Base-by-base conservation (phyloP, 805 yeast species). In the Hanseniaspora guilliermondii region DNA sequence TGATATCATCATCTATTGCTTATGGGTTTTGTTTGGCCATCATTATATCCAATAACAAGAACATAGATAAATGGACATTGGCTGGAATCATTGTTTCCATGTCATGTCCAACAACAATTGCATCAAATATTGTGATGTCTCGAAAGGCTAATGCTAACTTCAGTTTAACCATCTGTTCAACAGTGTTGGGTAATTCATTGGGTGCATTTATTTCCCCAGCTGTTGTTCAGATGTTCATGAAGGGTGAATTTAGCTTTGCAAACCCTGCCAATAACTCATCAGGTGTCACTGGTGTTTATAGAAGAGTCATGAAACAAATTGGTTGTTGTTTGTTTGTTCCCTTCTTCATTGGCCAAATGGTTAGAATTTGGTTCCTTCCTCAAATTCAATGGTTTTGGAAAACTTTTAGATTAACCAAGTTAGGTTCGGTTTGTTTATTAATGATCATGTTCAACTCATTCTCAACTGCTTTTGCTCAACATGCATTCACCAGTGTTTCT, bases 71-170 rank as follows among this genome's bases (percentile, higher is more conserved):
- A 35, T 87, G 93, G 87, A 76, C 87, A 60, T 70, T 88, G 22
- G 84, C 84, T 14, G 96, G 96, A 0, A 67, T 88, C 56, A 77
- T 88, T 19, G 83, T 87, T 46, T 85, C 95, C 2, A 85, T 86
- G 32, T 77, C 91, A 12, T 85, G 94, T 65, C 96, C 96, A 30
- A 88, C 96, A 8, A 88, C 96, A 0, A 95, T 88, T 19, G 79
- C 89, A 0, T 87, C 96, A 1, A 88, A 88, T 64, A 96, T 88
- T 30, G 89, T 88, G 30, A 88, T 88, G 96, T 88, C 96, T 6
- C 76, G 80, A 53, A 77, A 77, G 56, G 95, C 96, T 0, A 80
- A 83, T 59, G 96, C 96, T 8, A 86, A 87, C 66, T 89, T 79
- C 59, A 68, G 83, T 17, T 68, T 87, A 53, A 82, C 95, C 19